A percentile compares a stretch with the other conserved stretches of the same genome.
Evolutionary conservation across 2,329 filamentous ascomycete genomes (phyloP).

Genomic region (Botrytis paeoniae): DNA sequence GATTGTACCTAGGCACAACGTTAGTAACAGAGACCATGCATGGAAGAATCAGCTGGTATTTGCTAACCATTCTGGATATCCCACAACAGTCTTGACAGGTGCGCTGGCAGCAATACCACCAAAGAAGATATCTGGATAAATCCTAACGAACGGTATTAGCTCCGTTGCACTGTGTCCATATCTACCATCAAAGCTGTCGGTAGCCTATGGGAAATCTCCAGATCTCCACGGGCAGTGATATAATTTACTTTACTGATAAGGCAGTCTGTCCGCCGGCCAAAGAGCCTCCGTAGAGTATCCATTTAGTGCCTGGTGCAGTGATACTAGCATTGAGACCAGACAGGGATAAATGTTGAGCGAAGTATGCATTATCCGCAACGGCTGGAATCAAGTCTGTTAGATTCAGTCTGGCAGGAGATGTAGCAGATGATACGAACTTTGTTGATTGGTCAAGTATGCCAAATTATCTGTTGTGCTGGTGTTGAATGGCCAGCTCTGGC

Average conservation of each 20-base stretch:
- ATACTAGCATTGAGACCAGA: slow-evolving; percentile 44
- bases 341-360: slow-evolving; percentile 47
- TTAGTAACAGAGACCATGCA: background rate
- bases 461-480: slow-evolving; percentile 49
- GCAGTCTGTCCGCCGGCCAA: slow-evolving; percentile 45
- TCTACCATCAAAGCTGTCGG: background rate
- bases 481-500: slow-evolving; percentile 48
- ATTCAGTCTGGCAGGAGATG: background rate
- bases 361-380: slow-evolving; percentile 51
- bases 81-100: slow-evolving; percentile 42
- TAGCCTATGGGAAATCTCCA: background rate
- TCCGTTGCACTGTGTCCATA: background rate
- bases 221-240: no score
- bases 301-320: slow-evolving; percentile 45
- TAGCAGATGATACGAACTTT: slow-evolving; percentile 37
- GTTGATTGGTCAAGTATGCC: slow-evolving; percentile 49
- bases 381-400: slow-evolving; percentile 27
- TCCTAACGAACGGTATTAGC: slow-evolving; percentile 18
- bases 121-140: slow-evolving; percentile 45
- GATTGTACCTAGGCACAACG: slow-evolving; percentile 38
- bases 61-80: slow-evolving; percentile 47
- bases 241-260: slow-evolving; percentile 41
- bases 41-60: background rate
- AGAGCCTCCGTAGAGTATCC: slow-evolving; percentile 45
- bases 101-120: slow-evolving; percentile 50